Base-by-base conservation (phyloP, 331 rosid species). In the Rosa hybrid region DNA sequence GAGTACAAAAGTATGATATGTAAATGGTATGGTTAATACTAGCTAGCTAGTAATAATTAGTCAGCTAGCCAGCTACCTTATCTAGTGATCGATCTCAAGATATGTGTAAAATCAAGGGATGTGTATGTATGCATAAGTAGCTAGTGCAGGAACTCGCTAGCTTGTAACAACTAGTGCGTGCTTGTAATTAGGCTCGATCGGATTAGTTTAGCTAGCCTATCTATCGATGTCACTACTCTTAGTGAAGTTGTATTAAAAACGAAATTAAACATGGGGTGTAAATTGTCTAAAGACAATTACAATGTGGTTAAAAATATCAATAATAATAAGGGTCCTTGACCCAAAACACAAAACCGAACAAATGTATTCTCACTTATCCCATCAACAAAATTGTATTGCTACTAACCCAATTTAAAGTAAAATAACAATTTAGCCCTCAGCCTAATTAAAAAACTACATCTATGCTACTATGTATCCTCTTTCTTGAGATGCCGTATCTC, bases 1-100 rank as follows among this genome's bases (percentile, higher is more conserved):
- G 63, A 56, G 63, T 12, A n/a, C 63, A 20, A 56, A n/a, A n/a
- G 30, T 27, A 30, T 63, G 9, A 64, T 64, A 14, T 5, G 44
- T 65, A 34, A 7, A 7, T 14, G n/a, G 11, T 34, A 34, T 34
- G 4, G 34, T 59, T 25, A 34, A n/a, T 14, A 34, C 45, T 12
- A 5, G 10, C 60, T 54, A 27, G 10, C 45, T 16, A 27, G 27
- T 75, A 83, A 77, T 25, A 86, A 83, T 82, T 44, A 75, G 18
- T 41, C 60, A 25, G 79, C 56, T 8, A 6, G 53, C 68, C 13
- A 23, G 16, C 68, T 62, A 11, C 41, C 68, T 60, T 10, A 27
- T 64, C 44, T 64, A 12, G 44, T 30, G 44, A 13, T 30, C 44
- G 70, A 30, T 13, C 20, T 27, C 13, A 63, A 63, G 16, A 63